A percentile compares a stretch with the other conserved stretches of the same genome.
phyloP scores from a whole-genome alignment of 352 stramenopile species.

The Pythium aphanidermatum region DNA sequence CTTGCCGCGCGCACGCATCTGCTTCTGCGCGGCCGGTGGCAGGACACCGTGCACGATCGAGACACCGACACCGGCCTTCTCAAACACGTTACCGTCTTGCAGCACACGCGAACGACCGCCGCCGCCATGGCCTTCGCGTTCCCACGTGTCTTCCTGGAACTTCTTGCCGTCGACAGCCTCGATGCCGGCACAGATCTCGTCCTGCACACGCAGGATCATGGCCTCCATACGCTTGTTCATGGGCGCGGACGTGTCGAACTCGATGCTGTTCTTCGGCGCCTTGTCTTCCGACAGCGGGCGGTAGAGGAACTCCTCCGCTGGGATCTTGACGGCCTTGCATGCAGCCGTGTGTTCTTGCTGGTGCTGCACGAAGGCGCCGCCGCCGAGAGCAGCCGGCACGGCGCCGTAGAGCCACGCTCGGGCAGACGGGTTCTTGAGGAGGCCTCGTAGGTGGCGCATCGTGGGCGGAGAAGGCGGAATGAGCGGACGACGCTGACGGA shows the following conservation, averaged over 20 bases:
- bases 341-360: conserved; percentile 12
- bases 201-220: conserved; percentile 73
- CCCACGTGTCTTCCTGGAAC: conserved; percentile 96
- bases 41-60: conserved; percentile 96
- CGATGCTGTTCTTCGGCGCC: conserved; percentile 51
- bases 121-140: conserved; percentile 91
- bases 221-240: conserved; percentile 77
- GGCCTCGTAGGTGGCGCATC: conserved; percentile 11
- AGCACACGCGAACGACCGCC: conserved; percentile 94
- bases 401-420: conserved; percentile 26
- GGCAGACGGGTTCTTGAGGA: conserved; percentile 13
- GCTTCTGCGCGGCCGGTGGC: conserved; percentile 76
- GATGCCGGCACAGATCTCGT: conserved; percentile 85
- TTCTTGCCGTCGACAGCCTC: conserved; percentile 91
- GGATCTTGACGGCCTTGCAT: conserved; percentile 33
- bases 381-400: conserved; percentile 23
- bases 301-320: conserved; percentile 57
- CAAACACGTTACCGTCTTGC: conserved; percentile 93
- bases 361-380: conserved; percentile 11
- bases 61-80: conserved; percentile 98
- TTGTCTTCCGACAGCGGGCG: conserved; percentile 56
- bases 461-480: not conserved
- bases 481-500: not conserved
- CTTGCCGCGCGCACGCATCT: conserved; percentile 81
- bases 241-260: conserved; percentile 65